These are phyloP conservation scores for Diplodia sapinea DNA, from an alignment of 2,329 filamentous ascomycete genomes.

Conservation along the genomic window DNA sequence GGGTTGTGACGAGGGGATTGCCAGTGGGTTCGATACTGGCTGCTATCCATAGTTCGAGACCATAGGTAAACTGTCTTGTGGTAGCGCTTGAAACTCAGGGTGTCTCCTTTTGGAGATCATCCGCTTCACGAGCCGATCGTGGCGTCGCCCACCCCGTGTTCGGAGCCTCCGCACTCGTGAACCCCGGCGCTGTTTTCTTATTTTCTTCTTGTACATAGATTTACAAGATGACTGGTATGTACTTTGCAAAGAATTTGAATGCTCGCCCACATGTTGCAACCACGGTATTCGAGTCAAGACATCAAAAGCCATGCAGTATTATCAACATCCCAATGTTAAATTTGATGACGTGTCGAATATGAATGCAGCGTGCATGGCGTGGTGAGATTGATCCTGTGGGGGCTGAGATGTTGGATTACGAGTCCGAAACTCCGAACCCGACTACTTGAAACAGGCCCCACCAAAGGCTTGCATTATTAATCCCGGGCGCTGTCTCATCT, in stretches of 20 bases:
- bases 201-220: neutral
- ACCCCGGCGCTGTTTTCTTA: no score
- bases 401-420: neutral
- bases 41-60: neutral
- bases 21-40: no score
- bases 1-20: no score
- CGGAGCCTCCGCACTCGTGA: neutral
- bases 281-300: no score
- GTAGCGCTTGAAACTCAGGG: neutral
- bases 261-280: no score
- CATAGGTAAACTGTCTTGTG: neutral
- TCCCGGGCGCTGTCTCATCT: neutral
- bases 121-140: neutral
- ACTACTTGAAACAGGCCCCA: neutral
- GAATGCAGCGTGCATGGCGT: neutral
- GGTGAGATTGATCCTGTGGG: neutral
- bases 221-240: neutral
- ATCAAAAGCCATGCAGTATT: no score
- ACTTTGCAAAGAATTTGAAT: no score
- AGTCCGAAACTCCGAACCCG: neutral
- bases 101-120: neutral
- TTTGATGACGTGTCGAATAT: neutral
- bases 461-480: neutral
- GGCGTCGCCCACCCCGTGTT: neutral
- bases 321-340: no score